These are phyloP conservation scores for Candida dajiaensis DNA, from an alignment of 805 yeast species.

Conservation along the genomic window DNA sequence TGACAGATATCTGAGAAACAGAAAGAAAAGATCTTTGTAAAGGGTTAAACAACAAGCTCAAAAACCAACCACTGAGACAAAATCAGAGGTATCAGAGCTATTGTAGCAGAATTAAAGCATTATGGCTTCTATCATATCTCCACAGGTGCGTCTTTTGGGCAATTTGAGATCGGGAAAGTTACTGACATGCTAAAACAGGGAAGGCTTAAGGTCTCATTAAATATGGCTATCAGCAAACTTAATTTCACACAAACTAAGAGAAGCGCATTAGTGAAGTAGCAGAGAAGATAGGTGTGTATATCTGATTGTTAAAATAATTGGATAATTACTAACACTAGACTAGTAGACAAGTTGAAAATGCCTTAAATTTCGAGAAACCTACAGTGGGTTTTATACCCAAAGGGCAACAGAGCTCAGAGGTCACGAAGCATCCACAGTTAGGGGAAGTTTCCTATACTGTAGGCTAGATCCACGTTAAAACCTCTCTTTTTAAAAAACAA, in stretches of 20 bases:
- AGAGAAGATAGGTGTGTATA: constrained; percentile 40
- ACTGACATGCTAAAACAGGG: constrained; percentile 16
- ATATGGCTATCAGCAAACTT: constrained; percentile 66
- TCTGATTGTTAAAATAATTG: too few relatives aligned
- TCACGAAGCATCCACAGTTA: neutral
- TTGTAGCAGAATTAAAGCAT: too few relatives aligned
- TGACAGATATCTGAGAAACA: too few relatives aligned
- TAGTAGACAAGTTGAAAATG: too few relatives aligned
- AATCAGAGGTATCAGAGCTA: too few relatives aligned
- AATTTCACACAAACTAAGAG: constrained; percentile 67
- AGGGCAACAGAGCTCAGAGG: neutral
- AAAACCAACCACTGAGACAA: too few relatives aligned
- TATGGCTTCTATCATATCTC: constrained; percentile 25
- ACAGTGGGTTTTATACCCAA: neutral
- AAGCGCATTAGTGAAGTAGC: constrained; percentile 68
- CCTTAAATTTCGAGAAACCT: neutral
- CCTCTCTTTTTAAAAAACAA: neutral
- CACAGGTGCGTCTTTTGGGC: constrained; percentile 20
- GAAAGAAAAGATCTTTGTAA: too few relatives aligned
- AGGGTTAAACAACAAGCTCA: too few relatives aligned
- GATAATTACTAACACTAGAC: neutral
- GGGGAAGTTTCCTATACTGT: too few relatives aligned
- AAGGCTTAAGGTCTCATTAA: constrained; percentile 29
- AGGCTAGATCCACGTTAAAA: neutral
- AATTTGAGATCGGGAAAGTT: neutral